These are phyloP conservation scores for Prorocentrum cordatum DNA, from an alignment of 169 alveolate species.

Conservation along the genomic window DNA sequence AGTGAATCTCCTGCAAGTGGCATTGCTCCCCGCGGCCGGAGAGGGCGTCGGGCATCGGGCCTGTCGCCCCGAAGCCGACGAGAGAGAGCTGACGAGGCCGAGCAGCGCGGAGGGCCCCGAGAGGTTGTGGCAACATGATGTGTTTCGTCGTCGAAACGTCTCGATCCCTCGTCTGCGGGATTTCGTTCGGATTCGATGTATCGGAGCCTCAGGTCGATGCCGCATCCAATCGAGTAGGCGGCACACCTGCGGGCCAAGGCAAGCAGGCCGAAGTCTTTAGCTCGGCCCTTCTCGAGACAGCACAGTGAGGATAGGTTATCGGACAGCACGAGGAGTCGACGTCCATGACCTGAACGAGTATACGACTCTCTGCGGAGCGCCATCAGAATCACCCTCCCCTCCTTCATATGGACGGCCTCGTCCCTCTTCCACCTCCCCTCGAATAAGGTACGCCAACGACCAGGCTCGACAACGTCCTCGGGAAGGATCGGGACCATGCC, in stretches of 20 bases:
- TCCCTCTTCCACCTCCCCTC: background rate
- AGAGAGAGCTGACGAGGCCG: no score
- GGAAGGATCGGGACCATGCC: background rate
- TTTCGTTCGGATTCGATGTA: background rate
- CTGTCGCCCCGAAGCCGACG: no score
- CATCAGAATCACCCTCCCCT: slow-evolving; percentile 7
- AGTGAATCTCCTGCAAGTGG: no score
- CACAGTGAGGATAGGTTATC: background rate
- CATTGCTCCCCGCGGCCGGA: no score
- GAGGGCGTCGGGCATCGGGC: no score
- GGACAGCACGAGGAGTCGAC: background rate
- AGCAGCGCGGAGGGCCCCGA: no score
- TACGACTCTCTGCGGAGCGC: background rate
- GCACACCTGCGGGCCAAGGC: background rate
- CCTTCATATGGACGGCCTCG: slow-evolving; percentile 16
- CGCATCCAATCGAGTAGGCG: background rate
- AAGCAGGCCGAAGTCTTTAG: background rate
- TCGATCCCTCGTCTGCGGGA: background rate
- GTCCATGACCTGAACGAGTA: background rate
- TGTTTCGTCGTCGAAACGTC: no score
- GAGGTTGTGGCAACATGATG: no score
- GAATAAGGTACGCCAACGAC: background rate
- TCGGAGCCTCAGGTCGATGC: background rate
- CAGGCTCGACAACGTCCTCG: background rate
- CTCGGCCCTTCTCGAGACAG: background rate